Percentiles rank a stretch among this genome's conserved stretches.
These are phyloP conservation scores for Rhodotorula taiwanensis DNA, from an alignment of 768 basidiomycete genomes.

Conservation along the genomic window DNA sequence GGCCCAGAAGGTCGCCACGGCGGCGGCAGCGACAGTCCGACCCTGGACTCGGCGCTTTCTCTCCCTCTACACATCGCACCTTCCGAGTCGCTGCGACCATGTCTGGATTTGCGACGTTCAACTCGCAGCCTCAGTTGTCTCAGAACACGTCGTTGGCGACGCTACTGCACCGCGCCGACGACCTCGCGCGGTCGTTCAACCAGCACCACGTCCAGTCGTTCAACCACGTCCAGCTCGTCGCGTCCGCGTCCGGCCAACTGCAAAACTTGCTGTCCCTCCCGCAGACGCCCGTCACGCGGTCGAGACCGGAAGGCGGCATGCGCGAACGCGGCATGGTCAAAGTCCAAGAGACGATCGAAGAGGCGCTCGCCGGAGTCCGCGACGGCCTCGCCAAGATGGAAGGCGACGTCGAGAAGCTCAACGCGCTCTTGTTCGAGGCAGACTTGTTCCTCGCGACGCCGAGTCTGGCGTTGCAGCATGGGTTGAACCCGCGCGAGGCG, in stretches of 20 bases:
- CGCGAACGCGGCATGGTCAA: slow-evolving; percentile 30
- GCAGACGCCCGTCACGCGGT: slow-evolving; percentile 17
- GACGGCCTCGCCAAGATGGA: slow-evolving; percentile 36
- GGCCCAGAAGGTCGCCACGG: too few species aligned
- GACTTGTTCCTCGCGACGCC: slow-evolving; percentile 33
- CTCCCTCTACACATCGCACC: not conserved
- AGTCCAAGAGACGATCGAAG: slow-evolving; percentile 34
- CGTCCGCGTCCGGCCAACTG: slow-evolving; percentile 21
- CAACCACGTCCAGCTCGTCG: slow-evolving; percentile 18
- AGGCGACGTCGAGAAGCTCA: slow-evolving; percentile 28
- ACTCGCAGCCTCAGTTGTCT: not conserved
- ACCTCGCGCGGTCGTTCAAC: slow-evolving; percentile 27
- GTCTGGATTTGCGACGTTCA: not conserved
- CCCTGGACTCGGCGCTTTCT: too few species aligned
- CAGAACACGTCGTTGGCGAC: slow-evolving; percentile 7
- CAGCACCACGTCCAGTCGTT: slow-evolving; percentile 23
- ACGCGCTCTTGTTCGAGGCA: slow-evolving; percentile 27
- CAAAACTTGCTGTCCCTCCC: slow-evolving; percentile 30
- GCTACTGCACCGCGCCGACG: slow-evolving; percentile 32
- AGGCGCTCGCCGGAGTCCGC: slow-evolving; percentile 20
- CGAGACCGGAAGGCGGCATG: slow-evolving; percentile 30
- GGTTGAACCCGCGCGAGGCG: slow-evolving; percentile 34
- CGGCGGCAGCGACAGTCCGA: too few species aligned
- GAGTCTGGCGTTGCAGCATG: slow-evolving; percentile 22
- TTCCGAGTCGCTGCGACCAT: not conserved